Percentiles rank a stretch among this genome's conserved stretches.
Evolutionary conservation across 2,329 filamentous ascomycete genomes (phyloP).

Genomic region (Fusarium xylarioides): DNA sequence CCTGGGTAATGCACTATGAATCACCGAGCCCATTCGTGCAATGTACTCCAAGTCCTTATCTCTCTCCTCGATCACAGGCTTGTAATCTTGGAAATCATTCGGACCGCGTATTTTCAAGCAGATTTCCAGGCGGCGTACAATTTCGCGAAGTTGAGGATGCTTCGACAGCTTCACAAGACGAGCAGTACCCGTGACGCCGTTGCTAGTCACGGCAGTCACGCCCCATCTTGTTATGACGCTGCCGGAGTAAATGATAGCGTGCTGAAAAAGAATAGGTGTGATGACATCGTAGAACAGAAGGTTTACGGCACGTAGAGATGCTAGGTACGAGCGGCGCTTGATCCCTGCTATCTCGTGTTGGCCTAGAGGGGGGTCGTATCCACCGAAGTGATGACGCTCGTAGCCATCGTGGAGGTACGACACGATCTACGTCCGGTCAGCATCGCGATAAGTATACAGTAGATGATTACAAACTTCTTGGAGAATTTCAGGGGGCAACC

Average conservation of each 20-base stretch:
- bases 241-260: neutral
- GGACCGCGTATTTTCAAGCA: neutral
- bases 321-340: neutral
- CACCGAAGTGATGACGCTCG: neutral
- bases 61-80: neutral
- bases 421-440: neutral
- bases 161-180: neutral
- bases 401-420: neutral
- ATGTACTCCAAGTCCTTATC: neutral
- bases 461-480: neutral
- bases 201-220: neutral
- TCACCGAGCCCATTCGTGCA: neutral
- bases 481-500: neutral
- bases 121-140: neutral
- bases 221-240: neutral
- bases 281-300: neutral
- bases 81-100: neutral
- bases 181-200: neutral
- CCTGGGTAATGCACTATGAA: neutral
- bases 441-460: fast-evolving
- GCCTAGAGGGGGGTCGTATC: neutral
- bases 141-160: neutral
- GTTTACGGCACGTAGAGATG: neutral
- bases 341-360: neutral
- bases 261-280: neutral